Evolutionary conservation across 2,329 filamentous ascomycete species (phyloP).

Genomic region (Exophiala bonariae): DNA sequence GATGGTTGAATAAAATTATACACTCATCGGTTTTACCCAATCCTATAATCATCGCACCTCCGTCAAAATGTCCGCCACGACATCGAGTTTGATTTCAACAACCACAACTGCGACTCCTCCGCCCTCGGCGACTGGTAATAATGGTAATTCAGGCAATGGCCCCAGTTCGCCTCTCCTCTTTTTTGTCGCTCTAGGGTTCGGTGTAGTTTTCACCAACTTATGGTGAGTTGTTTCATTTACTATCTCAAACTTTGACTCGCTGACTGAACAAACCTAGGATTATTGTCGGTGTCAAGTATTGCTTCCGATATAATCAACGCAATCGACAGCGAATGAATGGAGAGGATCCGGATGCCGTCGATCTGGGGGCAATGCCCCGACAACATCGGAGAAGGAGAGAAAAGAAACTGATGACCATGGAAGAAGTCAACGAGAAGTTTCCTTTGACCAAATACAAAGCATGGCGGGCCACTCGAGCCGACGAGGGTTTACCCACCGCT

Average conservation of each 20-base stretch:
- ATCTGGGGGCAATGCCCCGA: conserved; percentile 79
- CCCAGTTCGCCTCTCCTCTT: conserved; percentile 77
- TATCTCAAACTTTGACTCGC: not conserved
- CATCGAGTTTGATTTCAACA: not conserved
- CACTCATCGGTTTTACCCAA: not conserved
- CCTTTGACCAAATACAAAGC: conserved; percentile 94
- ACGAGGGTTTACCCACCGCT: conserved; percentile 76
- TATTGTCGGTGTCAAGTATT: conserved; percentile 99
- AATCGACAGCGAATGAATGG: conserved; percentile 75
- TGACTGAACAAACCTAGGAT: conserved; percentile 65
- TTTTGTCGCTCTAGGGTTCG: conserved; percentile 94
- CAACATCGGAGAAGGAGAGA: conserved; percentile 85
- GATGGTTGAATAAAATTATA: not conserved
- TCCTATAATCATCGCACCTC: conserved; percentile 10
- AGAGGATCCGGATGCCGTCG: conserved; percentile 85
- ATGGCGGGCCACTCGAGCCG: conserved; percentile 82
- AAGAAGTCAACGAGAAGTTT: conserved; percentile 97
- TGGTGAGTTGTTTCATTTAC: conserved; percentile 66
- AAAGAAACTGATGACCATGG: conserved; percentile 99
- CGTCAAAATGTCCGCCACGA: conserved; percentile 17
- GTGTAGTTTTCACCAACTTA: conserved; percentile 97
- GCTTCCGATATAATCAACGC: conserved; percentile 95
- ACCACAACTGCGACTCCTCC: conserved; percentile 14
- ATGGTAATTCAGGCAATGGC: conserved; percentile 41
- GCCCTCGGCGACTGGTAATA: conserved; percentile 25